A percentile compares a stretch with the other conserved stretches of the same genome.
Conservation (phyloP, 805 yeast genomes). For the Schizosaccharomyces lindneri region DNA sequence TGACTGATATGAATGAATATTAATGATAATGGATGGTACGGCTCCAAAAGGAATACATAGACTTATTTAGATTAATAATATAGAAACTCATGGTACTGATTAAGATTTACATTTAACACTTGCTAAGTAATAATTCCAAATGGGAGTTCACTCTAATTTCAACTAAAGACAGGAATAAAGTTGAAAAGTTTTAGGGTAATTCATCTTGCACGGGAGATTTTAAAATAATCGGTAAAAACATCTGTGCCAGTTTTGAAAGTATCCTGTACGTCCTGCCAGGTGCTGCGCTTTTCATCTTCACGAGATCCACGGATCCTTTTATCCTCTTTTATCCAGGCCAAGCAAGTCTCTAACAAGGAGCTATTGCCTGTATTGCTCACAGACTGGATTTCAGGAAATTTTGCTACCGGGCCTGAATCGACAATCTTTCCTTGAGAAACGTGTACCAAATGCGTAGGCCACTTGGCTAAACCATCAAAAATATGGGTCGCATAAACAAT, state of each 20-base stretch:
- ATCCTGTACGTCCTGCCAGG: conserved; percentile 29
- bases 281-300: conserved; percentile 21
- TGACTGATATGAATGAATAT: not conserved
- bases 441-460: conserved; percentile 75
- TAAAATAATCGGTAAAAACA: conserved; percentile 9
- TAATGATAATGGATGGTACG: not conserved
- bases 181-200: not conserved
- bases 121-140: not conserved
- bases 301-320: conserved; percentile 29
- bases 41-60: too few species aligned
- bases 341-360: conserved; percentile 15
- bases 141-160: not conserved
- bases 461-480: conserved; percentile 73
- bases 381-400: conserved; percentile 3
- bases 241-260: conserved; percentile 7
- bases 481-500: conserved; percentile 88
- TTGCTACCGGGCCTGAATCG: conserved; percentile 4
- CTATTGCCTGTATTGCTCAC: conserved; percentile 9
- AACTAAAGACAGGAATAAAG: not conserved
- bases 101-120: too few species aligned
- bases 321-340: conserved; percentile 16
- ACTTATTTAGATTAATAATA: too few species aligned
- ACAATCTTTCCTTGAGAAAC: conserved; percentile 39
- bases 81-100: too few species aligned
- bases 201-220: conserved; percentile 7